Evolutionary conservation across 2,329 filamentous ascomycete genomes (phyloP).

Genomic region (Fusarium dimerum): DNA sequence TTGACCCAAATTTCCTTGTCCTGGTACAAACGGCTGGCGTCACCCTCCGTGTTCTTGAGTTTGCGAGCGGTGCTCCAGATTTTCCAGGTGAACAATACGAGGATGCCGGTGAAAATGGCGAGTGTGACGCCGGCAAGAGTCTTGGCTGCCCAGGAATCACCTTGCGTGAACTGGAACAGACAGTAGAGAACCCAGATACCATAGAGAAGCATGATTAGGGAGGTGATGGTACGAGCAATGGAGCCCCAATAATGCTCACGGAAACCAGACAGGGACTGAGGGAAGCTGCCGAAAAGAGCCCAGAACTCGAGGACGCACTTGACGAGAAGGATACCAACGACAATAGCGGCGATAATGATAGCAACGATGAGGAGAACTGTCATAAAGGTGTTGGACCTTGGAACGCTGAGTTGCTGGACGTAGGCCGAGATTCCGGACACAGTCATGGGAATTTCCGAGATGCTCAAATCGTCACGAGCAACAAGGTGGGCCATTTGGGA

Average conservation of each 20-base stretch:
- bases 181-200: slow-evolving; percentile 96
- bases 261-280: slow-evolving; percentile 77
- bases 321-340: slow-evolving; percentile 82
- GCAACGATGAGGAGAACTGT: slow-evolving; percentile 86
- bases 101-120: slow-evolving; percentile 73
- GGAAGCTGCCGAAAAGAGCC: slow-evolving; percentile 87
- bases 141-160: slow-evolving; percentile 94
- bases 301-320: slow-evolving; percentile 91
- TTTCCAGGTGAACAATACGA: slow-evolving; percentile 82
- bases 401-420: slow-evolving; percentile 81
- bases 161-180: slow-evolving; percentile 89
- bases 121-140: slow-evolving; percentile 80
- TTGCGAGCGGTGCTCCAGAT: slow-evolving; percentile 77
- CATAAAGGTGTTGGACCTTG: slow-evolving; percentile 93
- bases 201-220: slow-evolving; percentile 87
- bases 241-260: slow-evolving; percentile 96
- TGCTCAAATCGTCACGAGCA: slow-evolving; percentile 49
- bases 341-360: slow-evolving; percentile 80
- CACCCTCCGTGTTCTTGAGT: slow-evolving; percentile 75
- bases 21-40: slow-evolving; percentile 74
- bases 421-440: slow-evolving; percentile 81
- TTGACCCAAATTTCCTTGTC: slow-evolving; percentile 90
- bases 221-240: slow-evolving; percentile 84
- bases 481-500: slow-evolving; percentile 55
- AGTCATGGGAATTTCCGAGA: slow-evolving; percentile 28